Conservation (phyloP, 75 land plant genomes). For the Cunninghamia lanceolata region DNA sequence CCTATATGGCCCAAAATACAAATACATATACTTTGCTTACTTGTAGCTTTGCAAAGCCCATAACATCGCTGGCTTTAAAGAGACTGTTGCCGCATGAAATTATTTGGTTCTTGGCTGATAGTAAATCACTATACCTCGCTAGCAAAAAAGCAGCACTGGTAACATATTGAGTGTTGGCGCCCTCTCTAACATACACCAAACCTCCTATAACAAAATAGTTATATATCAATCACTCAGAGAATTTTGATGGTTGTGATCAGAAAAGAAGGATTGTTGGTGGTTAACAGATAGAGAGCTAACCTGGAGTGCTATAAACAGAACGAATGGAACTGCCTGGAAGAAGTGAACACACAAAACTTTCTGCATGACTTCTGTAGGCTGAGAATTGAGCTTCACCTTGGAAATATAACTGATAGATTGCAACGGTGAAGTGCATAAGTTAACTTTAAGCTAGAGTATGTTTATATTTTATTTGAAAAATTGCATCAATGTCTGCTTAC, state of each 20-base stretch:
- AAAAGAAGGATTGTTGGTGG: conserved; percentile 20
- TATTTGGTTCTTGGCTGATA: conserved; percentile 27
- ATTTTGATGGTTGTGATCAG: background rate
- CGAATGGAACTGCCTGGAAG: conserved; percentile 39
- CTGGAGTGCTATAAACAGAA: too few species aligned
- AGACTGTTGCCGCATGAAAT: conserved; percentile 31
- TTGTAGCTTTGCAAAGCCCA: background rate
- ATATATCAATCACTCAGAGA: too few species aligned
- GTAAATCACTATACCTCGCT: conserved; percentile 1
- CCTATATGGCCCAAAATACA: too few species aligned
- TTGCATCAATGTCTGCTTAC: conserved; percentile 12
- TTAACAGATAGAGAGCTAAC: conserved; percentile 39
- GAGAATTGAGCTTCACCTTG: conserved; percentile 42
- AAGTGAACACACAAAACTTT: conserved; percentile 59
- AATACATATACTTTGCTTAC: too few species aligned
- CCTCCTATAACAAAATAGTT: conserved; percentile 40
- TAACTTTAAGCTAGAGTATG: background rate
- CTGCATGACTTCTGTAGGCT: conserved; percentile 55
- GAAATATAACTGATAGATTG: conserved; percentile 58
- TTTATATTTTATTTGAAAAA: too few species aligned
- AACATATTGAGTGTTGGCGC: conserved; percentile 86
- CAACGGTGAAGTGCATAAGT: background rate
- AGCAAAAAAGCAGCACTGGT: conserved; percentile 55
- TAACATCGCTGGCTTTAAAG: conserved; percentile 27
- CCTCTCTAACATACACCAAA: conserved; percentile 66